Conservation (phyloP, 352 stramenopile genomes). For the Pythium biforme region DNA sequence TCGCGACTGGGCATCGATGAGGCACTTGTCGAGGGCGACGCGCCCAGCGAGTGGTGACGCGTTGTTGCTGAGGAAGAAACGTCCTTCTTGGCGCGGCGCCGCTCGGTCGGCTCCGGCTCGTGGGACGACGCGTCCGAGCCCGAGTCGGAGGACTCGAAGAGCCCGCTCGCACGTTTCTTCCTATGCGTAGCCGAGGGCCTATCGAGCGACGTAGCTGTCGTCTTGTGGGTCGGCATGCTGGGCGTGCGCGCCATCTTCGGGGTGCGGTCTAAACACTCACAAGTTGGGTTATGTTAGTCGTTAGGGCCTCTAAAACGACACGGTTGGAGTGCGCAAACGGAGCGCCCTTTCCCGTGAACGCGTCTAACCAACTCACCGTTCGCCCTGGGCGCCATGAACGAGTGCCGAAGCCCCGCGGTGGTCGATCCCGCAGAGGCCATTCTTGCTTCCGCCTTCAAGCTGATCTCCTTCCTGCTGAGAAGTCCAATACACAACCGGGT, state of each 20-base stretch:
- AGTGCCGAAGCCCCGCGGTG: slow-evolving; percentile 24
- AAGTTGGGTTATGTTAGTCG: not conserved
- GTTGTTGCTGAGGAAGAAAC: not conserved
- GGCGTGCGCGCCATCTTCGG: slow-evolving; percentile 21
- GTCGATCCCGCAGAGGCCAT: slow-evolving; percentile 20
- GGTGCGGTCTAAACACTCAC: slow-evolving; percentile 6
- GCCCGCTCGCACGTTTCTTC: slow-evolving; percentile 21
- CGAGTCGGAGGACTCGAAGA: slow-evolving; percentile 31
- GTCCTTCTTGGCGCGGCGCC: too few species aligned
- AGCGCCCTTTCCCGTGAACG: too few species aligned
- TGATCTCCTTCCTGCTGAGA: too few species aligned
- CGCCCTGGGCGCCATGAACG: slow-evolving; percentile 15
- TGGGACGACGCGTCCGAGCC: slow-evolving; percentile 19
- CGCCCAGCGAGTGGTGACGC: slow-evolving; percentile 17
- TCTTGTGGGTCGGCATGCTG: slow-evolving; percentile 23
- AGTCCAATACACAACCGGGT: too few species aligned
- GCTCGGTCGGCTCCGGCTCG: slow-evolving; percentile 14
- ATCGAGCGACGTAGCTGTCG: not conserved
- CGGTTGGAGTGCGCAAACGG: too few species aligned
- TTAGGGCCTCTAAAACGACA: too few species aligned
- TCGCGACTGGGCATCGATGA: slow-evolving; percentile 8
- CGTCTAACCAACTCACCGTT: slow-evolving; percentile 10
- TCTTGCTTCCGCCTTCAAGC: slow-evolving; percentile 14
- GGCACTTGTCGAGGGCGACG: not conserved
- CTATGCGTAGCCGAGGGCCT: not conserved